phyloP scores from a whole-genome alignment of 176 grass and related monocot genomes.

The Eleusine coracana region DNA sequence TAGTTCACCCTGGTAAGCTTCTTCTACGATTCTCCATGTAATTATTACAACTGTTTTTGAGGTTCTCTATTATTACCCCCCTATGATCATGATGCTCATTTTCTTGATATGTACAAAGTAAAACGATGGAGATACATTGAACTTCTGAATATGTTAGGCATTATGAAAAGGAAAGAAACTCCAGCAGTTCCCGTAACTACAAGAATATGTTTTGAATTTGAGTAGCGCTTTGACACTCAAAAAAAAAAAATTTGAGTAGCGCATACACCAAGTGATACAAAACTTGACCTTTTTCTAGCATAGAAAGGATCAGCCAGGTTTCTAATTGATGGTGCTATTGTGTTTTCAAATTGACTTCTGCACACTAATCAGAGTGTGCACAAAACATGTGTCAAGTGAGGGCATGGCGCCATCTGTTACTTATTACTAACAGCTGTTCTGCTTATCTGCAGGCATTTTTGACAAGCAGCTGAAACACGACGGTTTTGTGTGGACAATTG shows the following conservation, averaged over 20 bases:
- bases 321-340: constrained; percentile 9
- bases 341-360: constrained; percentile 24
- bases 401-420: neutral
- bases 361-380: neutral
- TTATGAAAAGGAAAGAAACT: neutral
- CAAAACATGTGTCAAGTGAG: neutral
- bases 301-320: constrained; percentile 11
- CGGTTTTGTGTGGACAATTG: constrained; percentile 90
- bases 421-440: constrained; percentile 7
- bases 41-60: neutral
- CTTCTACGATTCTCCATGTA: neutral
- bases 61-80: neutral
- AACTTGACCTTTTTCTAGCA: neutral
- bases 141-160: neutral
- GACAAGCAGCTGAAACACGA: constrained; percentile 89
- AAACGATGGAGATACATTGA: neutral
- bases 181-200: constrained; percentile 17
- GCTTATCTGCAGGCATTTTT: constrained; percentile 64
- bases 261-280: neutral
- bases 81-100: neutral
- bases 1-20: constrained; percentile 76
- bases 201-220: constrained; percentile 9
- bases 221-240: no score
- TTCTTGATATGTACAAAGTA: neutral
- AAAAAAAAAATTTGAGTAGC: constrained; percentile 16